These are phyloP conservation scores for Eucalyptus regnans DNA, from an alignment of 345 rosid species.

Conservation along the genomic window DNA sequence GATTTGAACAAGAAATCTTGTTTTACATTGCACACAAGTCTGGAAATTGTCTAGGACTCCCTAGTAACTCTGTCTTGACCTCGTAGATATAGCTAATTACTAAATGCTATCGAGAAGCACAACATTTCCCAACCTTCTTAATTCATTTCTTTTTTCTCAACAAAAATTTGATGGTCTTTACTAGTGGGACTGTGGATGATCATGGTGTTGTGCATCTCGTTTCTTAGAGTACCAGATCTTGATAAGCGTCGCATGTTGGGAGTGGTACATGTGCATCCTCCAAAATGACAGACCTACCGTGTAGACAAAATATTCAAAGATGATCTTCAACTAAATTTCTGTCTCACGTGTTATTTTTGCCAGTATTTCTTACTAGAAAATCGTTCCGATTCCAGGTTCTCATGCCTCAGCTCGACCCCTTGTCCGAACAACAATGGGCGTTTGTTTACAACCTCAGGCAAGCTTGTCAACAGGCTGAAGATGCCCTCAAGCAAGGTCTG, in stretches of 20 bases:
- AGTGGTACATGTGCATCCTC: not conserved
- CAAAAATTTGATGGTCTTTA: not conserved
- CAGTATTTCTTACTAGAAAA: not conserved
- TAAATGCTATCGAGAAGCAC: not conserved
- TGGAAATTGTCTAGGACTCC: not conserved
- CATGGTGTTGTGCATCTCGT: not conserved
- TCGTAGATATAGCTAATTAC: not conserved
- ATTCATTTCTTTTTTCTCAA: not conserved
- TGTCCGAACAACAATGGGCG: slow-evolving; percentile 48
- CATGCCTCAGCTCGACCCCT: slow-evolving; percentile 51
- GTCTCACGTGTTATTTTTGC: not conserved
- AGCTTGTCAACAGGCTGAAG: slow-evolving; percentile 96
- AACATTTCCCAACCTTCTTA: not conserved
- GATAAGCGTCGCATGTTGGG: not conserved
- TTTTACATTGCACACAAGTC: not conserved
- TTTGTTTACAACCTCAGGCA: slow-evolving; percentile 36
- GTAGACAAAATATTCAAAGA: not conserved
- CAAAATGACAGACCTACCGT: not conserved
- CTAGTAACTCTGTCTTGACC: not conserved
- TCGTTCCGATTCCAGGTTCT: slow-evolving; percentile 37
- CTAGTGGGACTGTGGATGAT: not conserved
- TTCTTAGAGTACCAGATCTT: not conserved
- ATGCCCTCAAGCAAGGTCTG: slow-evolving; percentile 91
- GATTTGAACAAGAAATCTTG: not conserved
- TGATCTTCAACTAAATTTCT: not conserved